Percentiles rank a stretch among this genome's conserved stretches.
These are phyloP conservation scores for Pythium dissimile DNA, from an alignment of 352 stramenopile species.

Conservation along the genomic window DNA sequence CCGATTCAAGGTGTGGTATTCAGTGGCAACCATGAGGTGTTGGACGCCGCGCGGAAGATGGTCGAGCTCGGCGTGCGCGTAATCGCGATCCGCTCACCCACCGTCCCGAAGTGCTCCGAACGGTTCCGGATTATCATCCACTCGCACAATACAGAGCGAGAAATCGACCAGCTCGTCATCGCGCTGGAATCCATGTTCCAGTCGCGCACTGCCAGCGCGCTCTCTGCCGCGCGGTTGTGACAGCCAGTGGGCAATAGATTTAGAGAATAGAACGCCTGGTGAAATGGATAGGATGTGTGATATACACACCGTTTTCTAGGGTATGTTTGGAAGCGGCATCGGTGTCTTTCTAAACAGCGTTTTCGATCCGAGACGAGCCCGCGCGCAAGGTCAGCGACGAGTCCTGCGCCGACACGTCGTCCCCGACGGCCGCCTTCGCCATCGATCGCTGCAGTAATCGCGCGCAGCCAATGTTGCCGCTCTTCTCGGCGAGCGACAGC, in stretches of 20 bases:
- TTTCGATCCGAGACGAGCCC: conserved; percentile 55
- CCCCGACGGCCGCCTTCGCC: conserved; percentile 59
- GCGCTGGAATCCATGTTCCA: conserved; percentile 50
- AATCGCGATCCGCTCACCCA: conserved; percentile 94
- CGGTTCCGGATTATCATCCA: conserved; percentile 96
- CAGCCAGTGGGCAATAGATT: too few species aligned
- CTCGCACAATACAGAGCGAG: conserved; percentile 87
- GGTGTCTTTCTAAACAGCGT: conserved; percentile 49
- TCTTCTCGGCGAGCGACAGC: conserved; percentile 62
- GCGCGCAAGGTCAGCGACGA: conserved; percentile 58
- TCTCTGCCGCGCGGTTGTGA: conserved; percentile 4
- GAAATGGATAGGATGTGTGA: neutral
- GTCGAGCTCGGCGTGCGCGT: conserved; percentile 80
- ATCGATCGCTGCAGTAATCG: conserved; percentile 72
- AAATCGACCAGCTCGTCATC: conserved; percentile 78
- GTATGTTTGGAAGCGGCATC: neutral
- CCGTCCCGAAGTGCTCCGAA: conserved; percentile 92
- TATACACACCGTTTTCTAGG: neutral
- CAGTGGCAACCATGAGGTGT: conserved; percentile 86
- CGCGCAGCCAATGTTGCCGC: conserved; percentile 74
- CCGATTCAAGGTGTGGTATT: conserved; percentile 96
- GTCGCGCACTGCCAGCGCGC: neutral
- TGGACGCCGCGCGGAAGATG: conserved; percentile 72
- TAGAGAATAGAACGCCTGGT: neutral
- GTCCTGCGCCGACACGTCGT: conserved; percentile 26